Conservation (phyloP, 2,329 filamentous ascomycete species). For the Monosporascus sp. region DNA sequence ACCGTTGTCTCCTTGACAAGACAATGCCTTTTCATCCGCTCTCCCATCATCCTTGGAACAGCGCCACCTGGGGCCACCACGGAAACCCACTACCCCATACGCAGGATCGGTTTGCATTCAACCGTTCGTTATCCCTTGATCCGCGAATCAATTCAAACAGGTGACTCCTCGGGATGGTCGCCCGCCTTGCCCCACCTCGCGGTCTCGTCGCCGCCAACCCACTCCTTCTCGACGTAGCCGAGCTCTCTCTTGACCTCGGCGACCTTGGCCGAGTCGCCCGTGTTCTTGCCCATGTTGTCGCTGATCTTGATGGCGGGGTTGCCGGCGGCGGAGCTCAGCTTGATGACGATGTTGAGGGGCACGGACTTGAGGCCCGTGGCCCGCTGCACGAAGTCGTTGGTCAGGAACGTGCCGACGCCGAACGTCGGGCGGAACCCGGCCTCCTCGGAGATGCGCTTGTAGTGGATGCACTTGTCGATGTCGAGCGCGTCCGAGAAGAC, state of each 20-base stretch:
- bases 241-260: slow-evolving; percentile 77
- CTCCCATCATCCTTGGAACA: no score
- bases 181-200: slow-evolving; percentile 64
- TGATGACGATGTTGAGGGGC: slow-evolving; percentile 96
- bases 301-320: slow-evolving; percentile 86
- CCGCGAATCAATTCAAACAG: neutral
- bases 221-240: slow-evolving; percentile 80
- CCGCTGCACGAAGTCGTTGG: slow-evolving; percentile 81
- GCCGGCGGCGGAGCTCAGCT: slow-evolving; percentile 79
- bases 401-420: slow-evolving; percentile 92
- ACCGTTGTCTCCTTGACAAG: no score
- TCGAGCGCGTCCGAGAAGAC: slow-evolving; percentile 96
- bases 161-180: slow-evolving; percentile 8
- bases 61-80: no score
- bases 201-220: slow-evolving; percentile 79
- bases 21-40: no score
- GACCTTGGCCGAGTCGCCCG: slow-evolving; percentile 75
- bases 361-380: slow-evolving; percentile 75
- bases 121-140: no score
- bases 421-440: slow-evolving; percentile 82
- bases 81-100: no score
- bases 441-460: slow-evolving; percentile 76
- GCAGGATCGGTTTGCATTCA: no score
- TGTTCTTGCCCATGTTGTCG: slow-evolving; percentile 91
- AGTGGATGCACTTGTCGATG: slow-evolving; percentile 84